Evolutionary conservation across 2,329 filamentous ascomycete species (phyloP).

Genomic region (Botrytis deweyae): DNA sequence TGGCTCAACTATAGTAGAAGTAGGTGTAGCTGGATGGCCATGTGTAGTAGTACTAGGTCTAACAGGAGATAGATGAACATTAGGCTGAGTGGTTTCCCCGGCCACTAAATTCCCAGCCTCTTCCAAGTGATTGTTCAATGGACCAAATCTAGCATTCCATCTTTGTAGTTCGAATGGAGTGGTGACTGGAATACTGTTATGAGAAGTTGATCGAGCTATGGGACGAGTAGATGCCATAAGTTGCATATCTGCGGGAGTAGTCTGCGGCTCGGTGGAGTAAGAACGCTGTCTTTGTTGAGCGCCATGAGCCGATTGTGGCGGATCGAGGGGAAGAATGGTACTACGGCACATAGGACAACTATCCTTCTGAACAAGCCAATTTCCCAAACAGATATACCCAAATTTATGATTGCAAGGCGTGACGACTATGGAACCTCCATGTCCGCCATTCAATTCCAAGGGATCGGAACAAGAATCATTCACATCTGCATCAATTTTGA

Average conservation of each 20-base stretch:
- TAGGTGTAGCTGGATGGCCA: background rate
- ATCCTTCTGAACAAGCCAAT: background rate
- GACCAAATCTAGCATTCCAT: background rate
- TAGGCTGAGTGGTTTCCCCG: accelerated
- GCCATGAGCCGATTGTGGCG: background rate
- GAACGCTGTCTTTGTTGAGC: background rate
- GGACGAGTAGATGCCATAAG: background rate
- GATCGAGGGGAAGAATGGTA: background rate
- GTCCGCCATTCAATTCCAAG: no score
- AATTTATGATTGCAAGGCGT: constrained; percentile 12
- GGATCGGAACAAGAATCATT: background rate
- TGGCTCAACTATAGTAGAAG: background rate
- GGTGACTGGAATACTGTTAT: accelerated
- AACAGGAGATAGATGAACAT: background rate
- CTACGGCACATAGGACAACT: constrained; percentile 2
- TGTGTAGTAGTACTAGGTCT: background rate
- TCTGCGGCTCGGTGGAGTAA: background rate
- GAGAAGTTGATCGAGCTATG: background rate
- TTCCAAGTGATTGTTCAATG: no score
- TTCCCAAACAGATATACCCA: background rate
- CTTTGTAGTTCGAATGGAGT: background rate
- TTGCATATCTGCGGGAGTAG: no score
- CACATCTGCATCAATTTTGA: no score
- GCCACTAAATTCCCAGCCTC: no score
- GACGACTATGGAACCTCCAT: background rate